These are phyloP conservation scores for Annulohypoxylon bovei DNA, from an alignment of 495 filamentous ascomycete genomes.

Conservation along the genomic window DNA sequence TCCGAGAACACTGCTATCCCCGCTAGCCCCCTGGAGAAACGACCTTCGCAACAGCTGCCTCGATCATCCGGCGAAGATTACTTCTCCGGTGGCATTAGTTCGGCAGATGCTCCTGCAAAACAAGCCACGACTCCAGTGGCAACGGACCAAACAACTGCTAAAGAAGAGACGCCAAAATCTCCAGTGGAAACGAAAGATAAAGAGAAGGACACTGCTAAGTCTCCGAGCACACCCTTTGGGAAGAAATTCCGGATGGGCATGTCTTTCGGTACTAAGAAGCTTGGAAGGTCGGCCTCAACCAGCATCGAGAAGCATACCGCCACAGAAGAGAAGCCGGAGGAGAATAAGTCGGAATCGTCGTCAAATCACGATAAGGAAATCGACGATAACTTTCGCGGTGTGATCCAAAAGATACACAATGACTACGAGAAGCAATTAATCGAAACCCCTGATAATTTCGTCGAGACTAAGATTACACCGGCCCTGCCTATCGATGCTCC, in stretches of 20 bases:
- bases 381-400: constrained; percentile 83
- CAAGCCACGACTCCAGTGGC: constrained; percentile 52
- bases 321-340: constrained; percentile 75
- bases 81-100: constrained; percentile 56
- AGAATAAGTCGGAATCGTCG: constrained; percentile 61
- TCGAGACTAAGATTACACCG: constrained; percentile 76
- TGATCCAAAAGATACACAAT: constrained; percentile 78
- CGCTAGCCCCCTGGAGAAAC: constrained; percentile 53
- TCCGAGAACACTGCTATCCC: constrained; percentile 45
- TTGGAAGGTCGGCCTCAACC: constrained; percentile 76
- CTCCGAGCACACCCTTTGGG: constrained; percentile 74
- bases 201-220: constrained; percentile 73
- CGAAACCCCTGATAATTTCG: constrained; percentile 60
- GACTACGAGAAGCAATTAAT: constrained; percentile 76
- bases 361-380: constrained; percentile 87
- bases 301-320: constrained; percentile 78
- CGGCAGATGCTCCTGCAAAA: constrained; percentile 48
- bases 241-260: constrained; percentile 91
- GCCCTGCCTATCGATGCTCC: constrained; percentile 87
- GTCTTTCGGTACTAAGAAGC: constrained; percentile 81
- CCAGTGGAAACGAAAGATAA: constrained; percentile 66
- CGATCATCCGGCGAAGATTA: constrained; percentile 59
- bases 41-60: constrained; percentile 40
- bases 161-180: constrained; percentile 58
- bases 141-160: constrained; percentile 38